Conservation (phyloP, 257 asterid genomes). For the Solanum etuberosum region DNA sequence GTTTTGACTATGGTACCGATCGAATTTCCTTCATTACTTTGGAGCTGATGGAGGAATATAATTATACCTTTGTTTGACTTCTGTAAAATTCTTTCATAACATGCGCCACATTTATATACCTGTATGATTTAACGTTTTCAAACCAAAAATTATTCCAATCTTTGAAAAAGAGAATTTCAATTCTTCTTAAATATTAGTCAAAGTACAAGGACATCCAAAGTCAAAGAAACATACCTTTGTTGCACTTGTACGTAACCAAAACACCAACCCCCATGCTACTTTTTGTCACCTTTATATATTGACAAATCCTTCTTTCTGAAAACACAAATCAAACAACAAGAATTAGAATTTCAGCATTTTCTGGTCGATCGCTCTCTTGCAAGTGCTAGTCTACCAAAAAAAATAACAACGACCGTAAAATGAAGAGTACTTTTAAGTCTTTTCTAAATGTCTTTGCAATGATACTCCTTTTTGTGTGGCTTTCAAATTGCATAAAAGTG, state of each 20-base stretch:
- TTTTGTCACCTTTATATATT: background rate
- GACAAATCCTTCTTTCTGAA: background rate
- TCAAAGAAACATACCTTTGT: background rate
- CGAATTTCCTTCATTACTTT: background rate
- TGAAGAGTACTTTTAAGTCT: background rate
- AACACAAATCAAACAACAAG: background rate
- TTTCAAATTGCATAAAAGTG: background rate
- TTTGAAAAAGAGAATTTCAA: background rate
- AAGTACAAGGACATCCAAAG: background rate
- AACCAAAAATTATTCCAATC: background rate
- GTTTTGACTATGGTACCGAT: background rate
- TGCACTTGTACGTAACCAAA: background rate
- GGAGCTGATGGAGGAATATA: background rate
- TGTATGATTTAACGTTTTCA: background rate
- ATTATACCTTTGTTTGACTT: background rate
- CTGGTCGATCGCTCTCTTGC: background rate
- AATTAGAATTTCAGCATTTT: background rate
- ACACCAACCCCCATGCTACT: background rate
- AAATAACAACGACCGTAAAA: background rate
- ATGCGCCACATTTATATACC: background rate
- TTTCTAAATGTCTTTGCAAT: conserved; percentile 3
- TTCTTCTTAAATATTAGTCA: background rate
- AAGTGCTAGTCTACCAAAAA: background rate
- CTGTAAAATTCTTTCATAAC: background rate
- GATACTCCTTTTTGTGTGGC: conserved; percentile 3